Conservation (phyloP, 2,329 filamentous ascomycete genomes). For the Apiospora phragmitis region DNA sequence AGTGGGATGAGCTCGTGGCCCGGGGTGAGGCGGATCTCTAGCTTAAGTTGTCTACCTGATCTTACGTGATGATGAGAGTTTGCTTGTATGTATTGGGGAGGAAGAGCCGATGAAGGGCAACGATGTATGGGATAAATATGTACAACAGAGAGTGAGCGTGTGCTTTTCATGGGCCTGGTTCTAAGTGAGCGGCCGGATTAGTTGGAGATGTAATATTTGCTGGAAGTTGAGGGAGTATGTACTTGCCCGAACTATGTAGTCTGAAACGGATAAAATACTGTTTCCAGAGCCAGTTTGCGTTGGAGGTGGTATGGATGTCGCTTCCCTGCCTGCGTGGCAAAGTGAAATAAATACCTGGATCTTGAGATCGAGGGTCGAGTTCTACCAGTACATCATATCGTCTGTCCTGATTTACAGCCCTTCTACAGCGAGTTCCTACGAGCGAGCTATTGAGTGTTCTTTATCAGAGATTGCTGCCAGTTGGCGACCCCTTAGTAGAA, state of each 20-base stretch:
- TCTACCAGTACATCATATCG: not conserved
- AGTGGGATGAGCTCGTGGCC: slow-evolving; percentile 50
- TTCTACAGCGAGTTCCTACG: not conserved
- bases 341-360: not conserved
- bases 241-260: not conserved
- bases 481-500: not conserved
- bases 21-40: slow-evolving; percentile 17
- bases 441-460: too few relatives aligned
- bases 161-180: not conserved
- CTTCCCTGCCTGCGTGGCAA: not conserved
- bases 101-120: not conserved
- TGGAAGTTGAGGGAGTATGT: not conserved
- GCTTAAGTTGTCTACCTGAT: not conserved
- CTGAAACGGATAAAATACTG: not conserved
- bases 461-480: not conserved
- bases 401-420: not conserved
- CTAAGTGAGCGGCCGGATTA: not conserved
- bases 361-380: not conserved
- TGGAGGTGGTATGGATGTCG: not conserved
- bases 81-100: not conserved
- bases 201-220: not conserved
- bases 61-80: not conserved
- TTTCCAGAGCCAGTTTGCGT: not conserved
- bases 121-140: not conserved
- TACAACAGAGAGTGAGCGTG: not conserved